Evolutionary conservation across 2,329 filamentous ascomycete genomes (phyloP), one percentile per base, ranked within the genome.

Genomic region (Balansia obtecta): DNA sequence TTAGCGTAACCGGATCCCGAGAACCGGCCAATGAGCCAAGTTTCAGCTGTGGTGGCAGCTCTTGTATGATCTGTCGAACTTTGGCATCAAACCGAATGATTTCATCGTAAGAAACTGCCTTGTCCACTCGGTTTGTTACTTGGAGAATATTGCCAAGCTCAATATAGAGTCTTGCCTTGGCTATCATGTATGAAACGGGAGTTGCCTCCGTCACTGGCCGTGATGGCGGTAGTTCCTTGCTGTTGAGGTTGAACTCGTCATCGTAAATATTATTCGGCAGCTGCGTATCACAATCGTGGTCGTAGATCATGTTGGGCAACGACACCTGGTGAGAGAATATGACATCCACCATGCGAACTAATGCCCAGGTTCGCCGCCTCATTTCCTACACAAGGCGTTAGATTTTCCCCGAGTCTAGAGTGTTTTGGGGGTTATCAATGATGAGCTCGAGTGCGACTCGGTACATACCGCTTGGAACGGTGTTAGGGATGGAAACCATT

Each of bases 221-320:
- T 0, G 84, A 79, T 1, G 79, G 75, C 1, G 87, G 87, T 10
- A 91, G 65, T 8, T 74, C 68, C 56, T 82, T 84, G 54, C 80
- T 84, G 20, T 79, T 76, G 3, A 84, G 82, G 45, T 82, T 76
- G 39, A 93, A 82, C 56, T 91, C 87, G 54, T 90, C 85, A 57
- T 93, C 87, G 61, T 86, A 87, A 15, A 91, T 76, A 60, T 91
- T 93, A 51, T 82, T 79, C 1, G 87, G 87, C 6, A 87, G 68
- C 57, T 84, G 76, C 0, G 86, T 84, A 59, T 93, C 88, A 50
- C 82, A 88, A 60, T 89, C 83, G 45, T 84, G 75, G 12, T 84
- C 76, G 54, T 85, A 79, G 27, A 90, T 82, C 75, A 90, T 88
- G 53, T 69, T 76, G 4, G 78, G 77, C 18, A 82, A 62, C n/a